phyloP scores from a whole-genome alignment of 345 rosid species.

The Balakata baccata region DNA sequence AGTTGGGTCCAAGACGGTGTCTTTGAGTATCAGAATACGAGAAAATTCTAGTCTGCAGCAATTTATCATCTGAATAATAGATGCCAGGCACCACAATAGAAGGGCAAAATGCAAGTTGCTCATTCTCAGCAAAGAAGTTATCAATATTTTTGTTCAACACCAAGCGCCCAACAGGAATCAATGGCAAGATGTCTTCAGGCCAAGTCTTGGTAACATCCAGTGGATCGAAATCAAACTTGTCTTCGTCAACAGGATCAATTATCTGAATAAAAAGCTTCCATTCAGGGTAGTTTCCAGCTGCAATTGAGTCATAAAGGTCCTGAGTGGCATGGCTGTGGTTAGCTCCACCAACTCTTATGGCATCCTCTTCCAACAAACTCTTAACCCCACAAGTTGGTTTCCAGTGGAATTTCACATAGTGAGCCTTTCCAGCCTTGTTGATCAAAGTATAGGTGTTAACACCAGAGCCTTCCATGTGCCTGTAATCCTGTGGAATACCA shows the following conservation, averaged over 20 bases:
- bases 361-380: conserved; percentile 28
- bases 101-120: conserved; percentile 30
- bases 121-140: conserved; percentile 35
- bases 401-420: conserved; percentile 35
- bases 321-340: conserved; percentile 34
- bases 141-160: conserved; percentile 34
- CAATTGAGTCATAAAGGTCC: conserved; percentile 31
- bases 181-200: conserved; percentile 34
- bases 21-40: conserved; percentile 29
- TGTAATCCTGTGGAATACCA: conserved; percentile 26
- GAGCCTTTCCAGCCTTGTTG: conserved; percentile 25
- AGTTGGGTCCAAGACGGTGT: conserved; percentile 37
- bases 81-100: conserved; percentile 27
- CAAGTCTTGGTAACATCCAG: conserved; percentile 35
- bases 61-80: conserved; percentile 29
- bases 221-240: conserved; percentile 30
- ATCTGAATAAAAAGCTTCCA: conserved; percentile 35
- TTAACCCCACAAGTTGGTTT: conserved; percentile 29
- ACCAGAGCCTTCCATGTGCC: conserved; percentile 35
- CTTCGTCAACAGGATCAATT: conserved; percentile 27
- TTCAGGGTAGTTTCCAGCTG: conserved; percentile 31
- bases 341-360: conserved; percentile 29
- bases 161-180: conserved; percentile 34
- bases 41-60: conserved; percentile 28
- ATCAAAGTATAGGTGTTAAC: conserved; percentile 26